Base-by-base conservation (phyloP, 148 eudicot genomes). In the Camellia japonica region DNA sequence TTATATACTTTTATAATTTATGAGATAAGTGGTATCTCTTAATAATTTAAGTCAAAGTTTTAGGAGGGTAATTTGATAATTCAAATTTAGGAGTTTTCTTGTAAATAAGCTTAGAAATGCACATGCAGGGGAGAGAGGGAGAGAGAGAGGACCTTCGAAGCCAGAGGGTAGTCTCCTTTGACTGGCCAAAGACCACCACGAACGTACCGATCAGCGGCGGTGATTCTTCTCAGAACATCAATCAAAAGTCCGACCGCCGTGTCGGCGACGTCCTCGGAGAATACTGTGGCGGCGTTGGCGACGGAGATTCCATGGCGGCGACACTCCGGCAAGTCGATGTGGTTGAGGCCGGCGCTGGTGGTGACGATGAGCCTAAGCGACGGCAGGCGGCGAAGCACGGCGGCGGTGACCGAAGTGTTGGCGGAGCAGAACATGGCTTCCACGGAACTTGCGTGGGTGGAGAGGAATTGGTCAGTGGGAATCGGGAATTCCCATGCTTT, bases 251-350 rank as follows among this genome's bases (percentile, higher is more conserved):
- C 92, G 6, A 95, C 93, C 0, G 97, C 89, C 9, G 68, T 12
- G 41, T 95, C 97, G 12, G 98, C 98, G 16, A 88, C 90, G 71
- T 93, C 96, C 11, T 68, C 80, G 51, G 94, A 73, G 79, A 77
- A 88, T 16, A 87, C 41, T 3, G 49, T 54, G 38, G 86, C 78
- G 18, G 89, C 84, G 70, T 84, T 81, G 3, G 94, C 87, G 9
- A 95, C 83, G 49, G 87, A 11, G 46, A 95, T 84, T 2, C 90
- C 88, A 8, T 92, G 91, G 76, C 92, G 90, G 75, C 90, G 90
- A 72, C 97, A 95, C 83, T 93, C 97, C 19, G 44, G 56, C 52
- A 93, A 76, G 75, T 95, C 94, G 63, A 95, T 85, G 78, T 86
- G 87, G 73, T 94, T 73, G 63, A 88, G 72, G 51, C 97, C 98